These are phyloP conservation scores for Aspergillus ochraceus DNA, from an alignment of 2,329 filamentous ascomycete genomes.

Conservation along the genomic window DNA sequence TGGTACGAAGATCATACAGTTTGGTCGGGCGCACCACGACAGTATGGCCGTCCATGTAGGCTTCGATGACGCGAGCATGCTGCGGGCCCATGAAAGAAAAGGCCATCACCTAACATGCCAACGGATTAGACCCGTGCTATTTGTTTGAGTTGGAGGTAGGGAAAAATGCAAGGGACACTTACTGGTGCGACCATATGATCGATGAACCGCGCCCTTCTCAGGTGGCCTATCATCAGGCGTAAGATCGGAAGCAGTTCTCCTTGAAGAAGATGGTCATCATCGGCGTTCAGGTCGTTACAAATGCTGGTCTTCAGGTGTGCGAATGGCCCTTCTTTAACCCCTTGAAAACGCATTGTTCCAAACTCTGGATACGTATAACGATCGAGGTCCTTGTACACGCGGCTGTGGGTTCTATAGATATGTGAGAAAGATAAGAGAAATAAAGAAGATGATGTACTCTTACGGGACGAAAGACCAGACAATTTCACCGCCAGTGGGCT, in stretches of 20 bases:
- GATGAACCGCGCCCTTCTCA: background rate
- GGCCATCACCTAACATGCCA: background rate
- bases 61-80: constrained; percentile 1
- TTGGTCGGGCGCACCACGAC: background rate
- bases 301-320: background rate
- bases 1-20: background rate
- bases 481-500: no score
- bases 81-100: background rate
- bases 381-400: no score
- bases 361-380: no score
- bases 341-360: no score
- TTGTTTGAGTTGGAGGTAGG: background rate
- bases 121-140: background rate
- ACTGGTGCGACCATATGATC: background rate
- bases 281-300: background rate
- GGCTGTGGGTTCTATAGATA: no score
- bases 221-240: background rate
- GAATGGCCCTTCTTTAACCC: background rate
- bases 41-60: background rate
- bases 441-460: no score
- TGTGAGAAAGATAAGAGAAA: no score
- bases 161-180: background rate
- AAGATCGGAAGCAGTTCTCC: background rate
- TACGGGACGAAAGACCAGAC: no score
- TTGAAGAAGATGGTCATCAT: background rate